Base-by-base conservation (phyloP, 495 filamentous ascomycete genomes). In the Penicillium macrosclerotiorum region DNA sequence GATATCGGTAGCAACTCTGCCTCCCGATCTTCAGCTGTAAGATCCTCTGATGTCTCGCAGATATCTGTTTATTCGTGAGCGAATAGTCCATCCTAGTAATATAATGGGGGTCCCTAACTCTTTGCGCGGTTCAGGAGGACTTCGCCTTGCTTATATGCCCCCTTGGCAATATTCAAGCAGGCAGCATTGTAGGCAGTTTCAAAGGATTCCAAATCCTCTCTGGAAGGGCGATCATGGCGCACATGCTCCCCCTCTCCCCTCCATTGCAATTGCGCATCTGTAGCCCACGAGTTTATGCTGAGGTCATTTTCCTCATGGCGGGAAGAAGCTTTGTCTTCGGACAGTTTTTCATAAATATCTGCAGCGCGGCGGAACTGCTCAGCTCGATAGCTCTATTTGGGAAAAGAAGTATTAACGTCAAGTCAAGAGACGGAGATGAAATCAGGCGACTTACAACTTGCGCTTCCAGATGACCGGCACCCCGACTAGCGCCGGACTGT, bases 111-210 rank as follows among this genome's bases (percentile, higher is more conserved):
- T 27, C 35, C 7, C 53, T 45, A 19, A 85, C 83, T 78, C 66
- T 82, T 85, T 8, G 94, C 86, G 42, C 89, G 79, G 69, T 87
- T 90, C 25, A 99, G 69, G 33, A 97, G 73, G 13, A 95, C 64
- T 42, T 86, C 81, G 4, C 81, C 89, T 57, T 90, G 82, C 14
- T 62, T 69, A 37, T 91, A 78, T 51, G 90, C 88, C 8, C 85
- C 87, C 47, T 84, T 76, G 8, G 89, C 89, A 59, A 97, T 86
- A 60, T 83, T 85, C 32, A 78, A 79, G 62, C 92, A 97, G 17
- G 91, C 94, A 6, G 85, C 83, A 71, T 98, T 98, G 67, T 91
- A 98, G 0, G 89, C 80, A 4, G 86, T 94, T 67, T 98, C 93
- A 54, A 97, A 98, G 3, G 84, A 83, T 59, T 96, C 89, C 34